A percentile compares a stretch with the other conserved stretches of the same genome.
Conservation (phyloP, 139 green algal species). For the Coelastrella sp. region DNA sequence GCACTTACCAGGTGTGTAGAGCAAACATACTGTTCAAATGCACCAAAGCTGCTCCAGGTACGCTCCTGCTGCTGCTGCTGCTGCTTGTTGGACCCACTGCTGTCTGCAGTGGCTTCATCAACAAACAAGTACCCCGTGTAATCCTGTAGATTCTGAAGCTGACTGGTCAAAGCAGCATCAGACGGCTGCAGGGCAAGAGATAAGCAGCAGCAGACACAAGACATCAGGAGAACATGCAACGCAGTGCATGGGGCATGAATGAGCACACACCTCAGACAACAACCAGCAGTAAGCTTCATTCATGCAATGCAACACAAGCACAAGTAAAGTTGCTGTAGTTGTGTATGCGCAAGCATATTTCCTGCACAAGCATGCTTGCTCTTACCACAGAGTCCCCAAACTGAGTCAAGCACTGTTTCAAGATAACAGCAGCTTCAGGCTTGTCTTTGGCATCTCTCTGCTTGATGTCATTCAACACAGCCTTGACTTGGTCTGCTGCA, state of each 20-base stretch:
- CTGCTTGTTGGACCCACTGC: neutral
- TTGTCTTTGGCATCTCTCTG: slow-evolving; percentile 3
- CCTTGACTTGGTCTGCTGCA: neutral
- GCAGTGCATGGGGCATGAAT: neutral
- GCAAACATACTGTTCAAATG: slow-evolving; percentile 6
- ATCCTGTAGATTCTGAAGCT: neutral
- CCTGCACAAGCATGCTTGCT: neutral
- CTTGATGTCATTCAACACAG: neutral
- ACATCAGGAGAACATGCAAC: neutral
- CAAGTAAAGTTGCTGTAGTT: too few relatives aligned
- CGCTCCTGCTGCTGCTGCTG: neutral
- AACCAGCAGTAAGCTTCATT: neutral
- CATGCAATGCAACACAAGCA: too few relatives aligned
- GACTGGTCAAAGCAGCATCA: neutral
- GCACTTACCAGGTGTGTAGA: neutral
- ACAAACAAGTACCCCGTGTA: neutral
- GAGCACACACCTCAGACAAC: too few relatives aligned
- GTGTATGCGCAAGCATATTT: too few relatives aligned
- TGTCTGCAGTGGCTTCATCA: neutral
- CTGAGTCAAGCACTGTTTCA: neutral
- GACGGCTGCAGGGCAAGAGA: neutral
- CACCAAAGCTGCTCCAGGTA: slow-evolving; percentile 18
- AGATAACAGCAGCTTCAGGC: neutral
- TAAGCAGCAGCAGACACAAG: neutral
- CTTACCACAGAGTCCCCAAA: neutral